Base-by-base conservation (phyloP, 352 stramenopile species). In the Pythium phragmiticola region DNA sequence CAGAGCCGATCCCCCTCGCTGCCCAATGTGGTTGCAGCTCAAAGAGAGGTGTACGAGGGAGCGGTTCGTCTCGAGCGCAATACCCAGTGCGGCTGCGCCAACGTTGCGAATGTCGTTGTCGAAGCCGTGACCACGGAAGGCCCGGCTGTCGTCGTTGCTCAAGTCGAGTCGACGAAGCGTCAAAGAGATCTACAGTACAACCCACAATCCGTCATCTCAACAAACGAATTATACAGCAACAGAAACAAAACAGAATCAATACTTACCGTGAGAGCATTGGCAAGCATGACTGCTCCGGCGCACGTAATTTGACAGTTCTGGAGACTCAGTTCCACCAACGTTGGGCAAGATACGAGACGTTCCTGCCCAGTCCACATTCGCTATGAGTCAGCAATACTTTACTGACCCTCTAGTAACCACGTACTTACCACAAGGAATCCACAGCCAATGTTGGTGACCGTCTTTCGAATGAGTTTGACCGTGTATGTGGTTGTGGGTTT, bases 291-390 rank as follows among this genome's bases (percentile, higher is more conserved):
- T 12, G 59, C 74, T n/a, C 76, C 76, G 12, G 72, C 76, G 21
- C 80, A 70, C 0, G 76, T 61, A 34, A 84, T 70, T 33, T 80
- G 69, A n/a, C 76, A 84, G 48, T 70, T 70, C 34, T 75, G 72
- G 26, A 84, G 63, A 11, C 65, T 68, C 34, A 84, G 26, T 23
- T 63, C 66, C 2, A 78, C 28, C 21, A 76, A 39, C 8, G 39
- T 51, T 17, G 33, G 47, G 2, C 61, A 54, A 7, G 33, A 23
- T 19, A 59, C 58, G 3, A 80, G 54, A 36, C 74, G 33, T 14
- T 56, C 36, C 73, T 84, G 34, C n/a, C 6, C n/a, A 68, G 16
- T 30, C 26, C 33, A 46, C 37, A 42, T 42, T 42, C 37, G 14
- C 9, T 16, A 16, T 42, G 37, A 42, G 37, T 17, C 11, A 42